phyloP scores from a whole-genome alignment of 306 rosid species.

The Vicia faba region DNA sequence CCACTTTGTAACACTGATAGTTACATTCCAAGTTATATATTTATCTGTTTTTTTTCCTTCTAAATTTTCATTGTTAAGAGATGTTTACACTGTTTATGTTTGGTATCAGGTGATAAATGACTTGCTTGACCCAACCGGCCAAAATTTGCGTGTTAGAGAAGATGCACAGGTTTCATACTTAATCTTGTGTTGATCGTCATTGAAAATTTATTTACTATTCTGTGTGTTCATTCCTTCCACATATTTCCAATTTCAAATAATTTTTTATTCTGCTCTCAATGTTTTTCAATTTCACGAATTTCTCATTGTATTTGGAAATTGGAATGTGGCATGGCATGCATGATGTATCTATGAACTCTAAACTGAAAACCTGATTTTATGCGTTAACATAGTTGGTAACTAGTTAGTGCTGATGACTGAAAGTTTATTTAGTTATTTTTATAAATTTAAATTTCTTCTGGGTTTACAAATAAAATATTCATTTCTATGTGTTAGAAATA shows the following conservation, averaged over 20 bases:
- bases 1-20: background rate
- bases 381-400: conserved; percentile 1
- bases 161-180: conserved; percentile 83
- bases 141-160: conserved; percentile 98
- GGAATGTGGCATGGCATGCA: conserved; percentile 23
- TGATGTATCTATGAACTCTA: conserved; percentile 9
- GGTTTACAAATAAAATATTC: conserved; percentile 1
- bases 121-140: conserved; percentile 99
- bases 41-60: background rate
- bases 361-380: background rate
- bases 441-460: background rate
- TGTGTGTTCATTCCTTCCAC: background rate
- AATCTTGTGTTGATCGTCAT: conserved; percentile 23
- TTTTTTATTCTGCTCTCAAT: conserved; percentile 15
- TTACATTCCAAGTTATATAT: conserved; percentile 13
- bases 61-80: conserved; percentile 31
- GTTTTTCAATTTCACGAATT: conserved; percentile 7
- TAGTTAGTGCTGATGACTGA: conserved; percentile 19
- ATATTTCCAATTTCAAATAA: conserved; percentile 7
- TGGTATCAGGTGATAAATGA: conserved; percentile 90
- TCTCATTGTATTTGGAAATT: conserved; percentile 32
- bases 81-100: conserved; percentile 39
- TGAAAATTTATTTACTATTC: conserved; percentile 17
- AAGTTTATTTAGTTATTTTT: conserved; percentile 6
- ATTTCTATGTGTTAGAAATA: too few relatives aligned